Percentiles rank a stretch among this genome's conserved stretches.
phyloP scores from a whole-genome alignment of 2,329 filamentous ascomycete genomes.

The Sporothrix pseudoabietina region DNA sequence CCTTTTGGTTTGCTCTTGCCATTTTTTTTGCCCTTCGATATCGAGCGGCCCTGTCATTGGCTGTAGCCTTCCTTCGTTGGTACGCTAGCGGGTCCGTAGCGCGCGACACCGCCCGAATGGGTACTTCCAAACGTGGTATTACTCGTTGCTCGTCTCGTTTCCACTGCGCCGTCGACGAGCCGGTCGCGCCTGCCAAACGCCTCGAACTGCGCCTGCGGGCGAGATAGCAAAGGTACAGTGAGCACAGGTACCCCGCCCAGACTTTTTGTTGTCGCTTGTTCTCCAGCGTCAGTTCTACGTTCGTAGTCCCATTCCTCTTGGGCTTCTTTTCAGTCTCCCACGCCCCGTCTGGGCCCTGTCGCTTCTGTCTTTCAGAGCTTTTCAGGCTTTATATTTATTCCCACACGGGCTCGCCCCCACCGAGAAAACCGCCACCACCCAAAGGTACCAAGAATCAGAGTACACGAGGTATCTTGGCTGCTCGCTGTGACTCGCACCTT shows the following conservation, averaged over 20 bases:
- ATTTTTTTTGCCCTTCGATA: slow-evolving; percentile 28
- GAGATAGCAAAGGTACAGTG: slow-evolving; percentile 9
- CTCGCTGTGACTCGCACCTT: slow-evolving; percentile 17
- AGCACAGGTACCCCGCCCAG: slow-evolving; percentile 16
- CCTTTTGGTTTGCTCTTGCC: slow-evolving; percentile 15
- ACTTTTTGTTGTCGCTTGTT: neutral
- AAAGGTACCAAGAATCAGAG: neutral
- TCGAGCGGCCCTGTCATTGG: slow-evolving; percentile 30
- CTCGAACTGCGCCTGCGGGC: slow-evolving; percentile 1
- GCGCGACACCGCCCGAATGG: slow-evolving; percentile 21
- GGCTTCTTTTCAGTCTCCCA: neutral
- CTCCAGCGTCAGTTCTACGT: neutral
- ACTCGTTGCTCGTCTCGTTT: slow-evolving; percentile 23
- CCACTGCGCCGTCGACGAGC: slow-evolving; percentile 3
- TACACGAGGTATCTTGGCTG: neutral
- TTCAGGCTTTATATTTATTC: neutral
- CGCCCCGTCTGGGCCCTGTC: neutral
- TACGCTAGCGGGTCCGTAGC: slow-evolving; percentile 27
- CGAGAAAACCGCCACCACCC: slow-evolving; percentile 25
- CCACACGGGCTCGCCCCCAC: slow-evolving; percentile 19
- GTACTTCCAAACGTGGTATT: slow-evolving; percentile 24
- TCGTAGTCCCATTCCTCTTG: neutral
- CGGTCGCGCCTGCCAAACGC: slow-evolving; percentile 15
- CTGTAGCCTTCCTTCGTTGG: slow-evolving; percentile 14
- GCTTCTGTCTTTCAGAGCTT: neutral